These are phyloP conservation scores for Collybia nuda DNA, from an alignment of 768 basidiomycete genomes.

Conservation along the genomic window DNA sequence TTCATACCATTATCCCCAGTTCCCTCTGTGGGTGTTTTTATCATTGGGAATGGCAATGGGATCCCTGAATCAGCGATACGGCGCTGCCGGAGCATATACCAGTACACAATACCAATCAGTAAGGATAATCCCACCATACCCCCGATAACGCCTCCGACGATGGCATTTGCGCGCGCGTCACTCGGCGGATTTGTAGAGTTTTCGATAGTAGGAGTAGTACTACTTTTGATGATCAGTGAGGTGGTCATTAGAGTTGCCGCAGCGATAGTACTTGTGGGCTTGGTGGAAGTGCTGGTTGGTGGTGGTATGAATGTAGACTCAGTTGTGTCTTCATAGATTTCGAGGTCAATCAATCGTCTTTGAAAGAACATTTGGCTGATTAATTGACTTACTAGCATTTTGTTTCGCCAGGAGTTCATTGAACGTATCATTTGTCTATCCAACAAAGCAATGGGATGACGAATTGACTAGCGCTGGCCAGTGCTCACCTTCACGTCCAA, in stretches of 20 bases:
- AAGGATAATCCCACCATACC: conserved; percentile 34
- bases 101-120: conserved; percentile 27
- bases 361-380: too few species aligned
- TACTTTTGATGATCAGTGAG: conserved; percentile 5
- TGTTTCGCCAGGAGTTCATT: conserved; percentile 36
- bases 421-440: conserved; percentile 35
- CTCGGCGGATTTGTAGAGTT: conserved; percentile 6
- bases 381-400: conserved; percentile 28
- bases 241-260: conserved; percentile 9
- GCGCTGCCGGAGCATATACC: conserved; percentile 19
- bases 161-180: conserved; percentile 31
- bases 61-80: conserved; percentile 11
- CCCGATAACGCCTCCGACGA: conserved; percentile 49
- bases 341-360: neutral
- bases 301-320: conserved; percentile 40
- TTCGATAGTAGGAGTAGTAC: conserved; percentile 9
- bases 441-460: neutral
- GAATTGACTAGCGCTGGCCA: neutral
- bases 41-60: conserved; percentile 5
- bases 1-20: conserved; percentile 7
- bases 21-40: conserved; percentile 6
- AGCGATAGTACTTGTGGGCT: conserved; percentile 3
- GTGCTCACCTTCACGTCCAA: conserved; percentile 44
- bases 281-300: conserved; percentile 21
- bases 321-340: conserved; percentile 8